These are phyloP conservation scores for Plasmodium knowlesi DNA, from an alignment of 169 alveolate genomes.

Conservation along the genomic window DNA sequence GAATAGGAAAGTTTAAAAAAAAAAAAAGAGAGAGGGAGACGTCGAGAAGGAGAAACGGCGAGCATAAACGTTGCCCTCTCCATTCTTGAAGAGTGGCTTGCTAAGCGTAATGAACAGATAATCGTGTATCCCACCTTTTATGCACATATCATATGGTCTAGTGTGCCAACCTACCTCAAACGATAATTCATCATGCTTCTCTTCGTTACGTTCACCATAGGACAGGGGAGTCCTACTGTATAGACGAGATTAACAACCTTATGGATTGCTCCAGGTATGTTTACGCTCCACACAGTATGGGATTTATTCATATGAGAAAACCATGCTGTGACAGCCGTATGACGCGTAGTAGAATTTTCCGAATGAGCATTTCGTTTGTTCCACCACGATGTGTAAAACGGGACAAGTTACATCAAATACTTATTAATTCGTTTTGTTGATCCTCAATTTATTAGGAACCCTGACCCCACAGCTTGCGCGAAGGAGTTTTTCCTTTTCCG, in stretches of 20 bases:
- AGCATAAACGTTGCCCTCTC: neutral
- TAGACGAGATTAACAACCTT: conserved; percentile 78
- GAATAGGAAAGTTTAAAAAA: neutral
- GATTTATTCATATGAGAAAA: neutral
- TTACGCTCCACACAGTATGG: neutral
- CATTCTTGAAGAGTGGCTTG: neutral
- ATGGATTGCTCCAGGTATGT: conserved; percentile 83
- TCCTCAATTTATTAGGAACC: conserved; percentile 69
- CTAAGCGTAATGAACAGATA: neutral
- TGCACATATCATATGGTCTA: neutral
- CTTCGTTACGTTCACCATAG: conserved; percentile 11
- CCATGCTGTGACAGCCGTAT: neutral
- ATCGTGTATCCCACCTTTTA: neutral
- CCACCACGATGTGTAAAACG: neutral
- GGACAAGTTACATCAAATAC: neutral
- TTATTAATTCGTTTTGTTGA: neutral
- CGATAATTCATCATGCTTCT: neutral
- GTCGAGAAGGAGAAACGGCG: neutral
- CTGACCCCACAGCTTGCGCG: conserved; percentile 82
- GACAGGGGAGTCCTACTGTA: conserved; percentile 80
- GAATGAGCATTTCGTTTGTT: neutral
- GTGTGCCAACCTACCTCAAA: neutral
- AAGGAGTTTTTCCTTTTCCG: conserved; percentile 84
- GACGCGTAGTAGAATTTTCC: neutral
- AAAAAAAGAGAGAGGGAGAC: neutral